Base-by-base conservation (phyloP, 306 rosid genomes). In the Luffa acutangula region DNA sequence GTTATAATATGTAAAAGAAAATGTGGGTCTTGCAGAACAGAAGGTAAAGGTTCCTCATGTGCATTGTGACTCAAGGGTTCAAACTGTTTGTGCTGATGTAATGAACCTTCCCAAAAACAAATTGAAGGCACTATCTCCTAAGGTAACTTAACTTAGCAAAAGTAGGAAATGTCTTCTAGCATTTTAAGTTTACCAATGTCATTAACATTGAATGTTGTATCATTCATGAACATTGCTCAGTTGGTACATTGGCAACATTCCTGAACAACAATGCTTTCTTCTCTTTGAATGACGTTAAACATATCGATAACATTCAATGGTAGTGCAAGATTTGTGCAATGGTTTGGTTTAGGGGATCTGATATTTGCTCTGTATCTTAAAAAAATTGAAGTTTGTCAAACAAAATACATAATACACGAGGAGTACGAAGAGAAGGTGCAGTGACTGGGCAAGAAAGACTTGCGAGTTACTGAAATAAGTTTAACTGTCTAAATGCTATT, bases 41-140 rank as follows among this genome's bases (percentile, higher is more conserved):
- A 95, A 93, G 89, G 92, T 91, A 57, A 95, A 91, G 88, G 85
- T 87, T 70, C 99, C 98, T 54, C 83, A 88, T 80, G 81, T 83
- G 75, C 88, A 88, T 39, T 95, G 99, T 78, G 97, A 95, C 79
- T 85, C 94, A 4, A 89, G 99, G 82, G 97, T 93, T 74, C 83
- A 81, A 54, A 91, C 97, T 64, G 41, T 93, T 79, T 85, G 86
- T 33, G 96, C 97, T 71, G 97, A 95, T 80, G 93, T 91, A 43
- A 89, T 87, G 90, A 86, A 83, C 20, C 89, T 95, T 75, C 85
- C 97, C 13, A 84, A 46, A 70, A 49, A 75, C 59, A 84, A 83
- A 51, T 78, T 93, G 57, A 81, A 78, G 72, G 88, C 85, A 8
- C 82, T 95, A 31, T 93, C 98, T 78, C 93, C 94, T 0, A 78